Percentiles rank a stretch among this genome's conserved stretches.
phyloP scores from a whole-genome alignment of 2,329 filamentous ascomycete genomes.

The Exophiala sp. region DNA sequence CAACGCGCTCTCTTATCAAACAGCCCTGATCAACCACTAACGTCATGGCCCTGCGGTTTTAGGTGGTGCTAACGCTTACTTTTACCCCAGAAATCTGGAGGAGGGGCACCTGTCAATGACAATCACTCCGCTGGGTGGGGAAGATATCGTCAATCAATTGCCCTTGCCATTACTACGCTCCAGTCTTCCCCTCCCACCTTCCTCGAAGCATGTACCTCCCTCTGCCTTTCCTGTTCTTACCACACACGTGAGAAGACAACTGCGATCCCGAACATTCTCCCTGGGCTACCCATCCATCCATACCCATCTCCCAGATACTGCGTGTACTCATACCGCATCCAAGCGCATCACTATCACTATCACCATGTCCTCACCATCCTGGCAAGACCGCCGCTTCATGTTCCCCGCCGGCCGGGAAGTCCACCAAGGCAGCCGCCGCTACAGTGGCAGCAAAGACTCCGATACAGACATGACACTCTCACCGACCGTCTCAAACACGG shows the following conservation, averaged over 20 bases:
- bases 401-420: slow-evolving; percentile 17
- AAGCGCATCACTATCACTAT: not conserved
- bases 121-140: not conserved
- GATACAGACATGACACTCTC: not conserved
- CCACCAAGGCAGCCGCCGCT: slow-evolving; percentile 20
- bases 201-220: not conserved
- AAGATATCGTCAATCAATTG: not conserved
- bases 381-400: slow-evolving; percentile 28
- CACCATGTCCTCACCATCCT: slow-evolving; percentile 2
- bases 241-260: too few species aligned
- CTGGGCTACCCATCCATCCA: not conserved
- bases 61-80: not conserved
- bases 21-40: not conserved
- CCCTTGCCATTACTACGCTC: not conserved
- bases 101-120: not conserved
- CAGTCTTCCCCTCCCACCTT: not conserved
- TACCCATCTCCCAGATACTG: not conserved
- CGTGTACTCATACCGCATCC: not conserved
- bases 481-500: not conserved
- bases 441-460: slow-evolving; percentile 1
- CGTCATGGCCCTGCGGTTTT: not conserved
- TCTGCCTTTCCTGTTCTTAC: not conserved
- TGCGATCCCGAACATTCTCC: too few species aligned
- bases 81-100: not conserved
- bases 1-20: not conserved